Evolutionary conservation across 495 filamentous ascomycete genomes (phyloP).

Genomic region (Penicillium steckii): DNA sequence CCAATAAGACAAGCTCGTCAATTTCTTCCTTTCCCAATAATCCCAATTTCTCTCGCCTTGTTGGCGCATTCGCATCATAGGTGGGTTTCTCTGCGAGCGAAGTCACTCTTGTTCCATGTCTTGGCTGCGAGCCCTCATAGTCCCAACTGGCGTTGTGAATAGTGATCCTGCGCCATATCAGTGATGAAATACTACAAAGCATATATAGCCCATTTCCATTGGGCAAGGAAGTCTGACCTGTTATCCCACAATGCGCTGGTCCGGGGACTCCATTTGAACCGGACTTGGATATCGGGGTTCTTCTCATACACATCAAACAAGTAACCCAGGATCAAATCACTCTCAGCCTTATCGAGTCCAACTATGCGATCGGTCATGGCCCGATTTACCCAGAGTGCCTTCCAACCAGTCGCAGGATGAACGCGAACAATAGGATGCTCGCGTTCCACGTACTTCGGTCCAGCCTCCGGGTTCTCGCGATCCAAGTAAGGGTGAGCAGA

Average conservation of each 20-base stretch:
- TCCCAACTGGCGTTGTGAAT: slow-evolving; percentile 70
- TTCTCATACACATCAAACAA: slow-evolving; percentile 64
- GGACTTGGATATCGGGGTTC: slow-evolving; percentile 66
- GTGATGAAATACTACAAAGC: neutral
- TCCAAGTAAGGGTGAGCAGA: slow-evolving; percentile 69
- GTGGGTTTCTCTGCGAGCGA: slow-evolving; percentile 65
- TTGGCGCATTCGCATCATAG: slow-evolving; percentile 58
- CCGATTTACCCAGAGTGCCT: slow-evolving; percentile 68
- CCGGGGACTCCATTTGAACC: slow-evolving; percentile 62
- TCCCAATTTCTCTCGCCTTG: slow-evolving; percentile 60
- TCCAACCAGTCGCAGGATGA: slow-evolving; percentile 71
- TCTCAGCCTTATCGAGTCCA: slow-evolving; percentile 63
- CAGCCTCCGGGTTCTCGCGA: slow-evolving; percentile 56
- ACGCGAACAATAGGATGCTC: slow-evolving; percentile 68
- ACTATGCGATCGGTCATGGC: slow-evolving; percentile 64
- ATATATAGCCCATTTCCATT: too few species aligned
- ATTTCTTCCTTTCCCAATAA: slow-evolving; percentile 30
- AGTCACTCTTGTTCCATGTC: slow-evolving; percentile 65
- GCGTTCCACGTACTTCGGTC: slow-evolving; percentile 63
- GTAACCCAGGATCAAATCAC: slow-evolving; percentile 66
- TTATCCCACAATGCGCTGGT: slow-evolving; percentile 68
- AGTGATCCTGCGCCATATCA: slow-evolving; percentile 48
- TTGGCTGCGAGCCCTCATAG: slow-evolving; percentile 59
- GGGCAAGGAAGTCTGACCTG: slow-evolving; percentile 41
- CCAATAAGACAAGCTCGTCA: slow-evolving; percentile 4